Evolutionary conservation across 2,329 filamentous ascomycete genomes (phyloP).

Genomic region (Epichloe hybrida): DNA sequence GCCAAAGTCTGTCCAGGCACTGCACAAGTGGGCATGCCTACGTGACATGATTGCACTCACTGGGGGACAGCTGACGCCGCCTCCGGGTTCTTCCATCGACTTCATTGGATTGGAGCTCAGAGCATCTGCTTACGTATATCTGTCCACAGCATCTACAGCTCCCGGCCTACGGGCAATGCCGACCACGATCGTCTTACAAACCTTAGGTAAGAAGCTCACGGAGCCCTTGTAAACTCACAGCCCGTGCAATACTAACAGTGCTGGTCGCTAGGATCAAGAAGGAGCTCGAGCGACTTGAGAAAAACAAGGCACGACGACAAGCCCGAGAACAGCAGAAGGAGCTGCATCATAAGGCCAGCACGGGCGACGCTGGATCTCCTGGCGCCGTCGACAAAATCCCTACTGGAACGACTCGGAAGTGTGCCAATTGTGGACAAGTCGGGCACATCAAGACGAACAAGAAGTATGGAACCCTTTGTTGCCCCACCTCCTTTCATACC

Average conservation of each 20-base stretch:
- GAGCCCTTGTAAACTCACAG: background rate
- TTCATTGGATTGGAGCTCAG: constrained; percentile 21
- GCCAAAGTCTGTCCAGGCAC: constrained; percentile 8
- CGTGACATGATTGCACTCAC: constrained; percentile 6
- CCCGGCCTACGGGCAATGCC: constrained; percentile 35
- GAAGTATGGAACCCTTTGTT: constrained; percentile 49
- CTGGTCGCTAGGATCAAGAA: constrained; percentile 24
- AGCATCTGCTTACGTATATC: constrained; percentile 25
- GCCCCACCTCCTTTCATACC: constrained; percentile 15
- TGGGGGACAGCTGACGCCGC: constrained; percentile 13
- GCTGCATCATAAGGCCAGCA: constrained; percentile 32
- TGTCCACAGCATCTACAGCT: constrained; percentile 34
- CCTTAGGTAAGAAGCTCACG: constrained; percentile 21
- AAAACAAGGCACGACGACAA: constrained; percentile 81
- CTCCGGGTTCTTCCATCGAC: constrained; percentile 17
- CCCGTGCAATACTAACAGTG: background rate
- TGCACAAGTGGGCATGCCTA: constrained; percentile 11
- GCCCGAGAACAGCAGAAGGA: constrained; percentile 85
- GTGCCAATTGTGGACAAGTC: constrained; percentile 91
- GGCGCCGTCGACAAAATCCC: constrained; percentile 38
- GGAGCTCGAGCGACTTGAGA: constrained; percentile 72
- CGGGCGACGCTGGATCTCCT: constrained; percentile 36
- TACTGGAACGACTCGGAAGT: constrained; percentile 71
- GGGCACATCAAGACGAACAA: constrained; percentile 99
- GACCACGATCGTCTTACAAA: constrained; percentile 35